Base-by-base conservation (phyloP, 768 basidiomycete genomes). In the Strobilomyces confusus region DNA sequence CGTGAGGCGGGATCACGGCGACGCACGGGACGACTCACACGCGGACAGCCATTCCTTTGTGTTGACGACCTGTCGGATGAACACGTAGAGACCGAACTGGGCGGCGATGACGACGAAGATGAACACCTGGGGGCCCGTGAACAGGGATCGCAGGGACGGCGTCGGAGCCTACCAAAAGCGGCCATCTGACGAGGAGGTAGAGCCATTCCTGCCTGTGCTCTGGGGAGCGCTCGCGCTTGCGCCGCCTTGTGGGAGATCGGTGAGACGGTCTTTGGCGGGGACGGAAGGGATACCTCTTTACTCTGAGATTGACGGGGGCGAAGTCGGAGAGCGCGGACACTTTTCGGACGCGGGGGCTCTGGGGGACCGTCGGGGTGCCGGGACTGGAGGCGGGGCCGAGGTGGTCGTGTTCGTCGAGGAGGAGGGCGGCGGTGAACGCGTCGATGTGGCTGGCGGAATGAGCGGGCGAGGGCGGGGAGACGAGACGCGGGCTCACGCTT, bases 51-150 rank as follows among this genome's bases (percentile, higher is more conserved):
- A 98, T 72, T 99, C 95, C 66, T 97, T 92, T 5, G 90, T 80
- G 64, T 98, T 98, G 40, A 99, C 97, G 17, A 95, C 63, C 67
- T 99, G 95, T 15, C 95, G 78, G 44, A 93, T 90, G 33, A 91
- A 58, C 36, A 98, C 81, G 62, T 99, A 99, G 25, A 88, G 68
- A 14, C 89, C 78, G 67, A 98, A 98, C 69, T 98, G 88, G 14
- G 77, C 76, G 36, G 82, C 77, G 51, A 98, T 97, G 69, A 97
- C 81, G 6, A 84, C 49, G 60, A 92, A 90, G 32, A 98, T 89
- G 57, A 95, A 81, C 55, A 77, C 67, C 94, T 97, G 58, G 30
- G 38, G 47, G 38, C 32, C 29, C 37, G 44, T 64, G 57, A 57
- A 40, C 20, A 20, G 38, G 43, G 43, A 23, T 46, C 40, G 34